Conservation (phyloP, 768 basidiomycete species). For the Phaeotremella fagi region DNA sequence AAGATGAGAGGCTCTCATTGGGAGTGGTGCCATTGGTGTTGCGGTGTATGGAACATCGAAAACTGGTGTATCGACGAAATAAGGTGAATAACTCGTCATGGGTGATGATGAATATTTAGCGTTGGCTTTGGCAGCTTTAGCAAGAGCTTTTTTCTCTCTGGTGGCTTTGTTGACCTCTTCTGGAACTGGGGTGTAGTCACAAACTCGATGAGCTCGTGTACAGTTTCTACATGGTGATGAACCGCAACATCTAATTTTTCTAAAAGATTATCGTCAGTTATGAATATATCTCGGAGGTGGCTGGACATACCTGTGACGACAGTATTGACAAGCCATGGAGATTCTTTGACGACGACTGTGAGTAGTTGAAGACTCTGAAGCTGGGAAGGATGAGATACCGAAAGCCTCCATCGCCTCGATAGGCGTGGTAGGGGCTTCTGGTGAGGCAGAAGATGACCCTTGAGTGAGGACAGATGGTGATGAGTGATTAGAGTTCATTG, state of each 20-base stretch:
- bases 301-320: conserved; percentile 36
- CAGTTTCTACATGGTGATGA: conserved; percentile 40
- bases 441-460: conserved; percentile 6
- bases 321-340: conserved; percentile 43
- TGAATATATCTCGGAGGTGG: no score
- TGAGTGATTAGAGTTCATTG: conserved; percentile 13
- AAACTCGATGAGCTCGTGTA: conserved; percentile 30
- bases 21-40: no score
- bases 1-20: conserved; percentile 12
- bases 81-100: conserved; percentile 23
- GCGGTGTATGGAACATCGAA: conserved; percentile 24
- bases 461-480: conserved; percentile 30
- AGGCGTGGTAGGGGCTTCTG: conserved; percentile 7
- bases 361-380: conserved; percentile 14
- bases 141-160: conserved; percentile 37
- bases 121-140: conserved; percentile 27
- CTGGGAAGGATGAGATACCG: conserved; percentile 10
- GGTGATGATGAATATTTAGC: conserved; percentile 4
- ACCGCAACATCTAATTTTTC: conserved; percentile 42
- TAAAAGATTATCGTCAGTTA: no score
- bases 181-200: conserved; percentile 42
- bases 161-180: conserved; percentile 45
- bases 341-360: conserved; percentile 29
- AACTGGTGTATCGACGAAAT: conserved; percentile 19
- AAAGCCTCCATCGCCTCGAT: conserved; percentile 16